These are phyloP conservation scores for Plasmodium gonderi DNA, from an alignment of 169 alveolate species.

Conservation along the genomic window DNA sequence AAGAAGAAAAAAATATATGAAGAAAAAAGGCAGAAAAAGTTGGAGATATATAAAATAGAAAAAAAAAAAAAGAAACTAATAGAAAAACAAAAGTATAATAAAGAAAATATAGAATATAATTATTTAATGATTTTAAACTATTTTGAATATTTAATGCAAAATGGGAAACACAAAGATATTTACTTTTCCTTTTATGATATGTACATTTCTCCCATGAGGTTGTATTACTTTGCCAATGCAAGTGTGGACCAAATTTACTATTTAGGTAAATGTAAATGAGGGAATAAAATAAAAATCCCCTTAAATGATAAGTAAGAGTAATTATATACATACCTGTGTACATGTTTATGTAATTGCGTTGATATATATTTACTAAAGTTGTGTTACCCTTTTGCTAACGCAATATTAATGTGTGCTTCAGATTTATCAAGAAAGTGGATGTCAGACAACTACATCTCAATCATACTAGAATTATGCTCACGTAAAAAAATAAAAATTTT, in stretches of 20 bases:
- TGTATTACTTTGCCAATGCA: conserved; percentile 50
- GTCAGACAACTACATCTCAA: conserved; percentile 63
- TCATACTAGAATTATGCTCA: conserved; percentile 49
- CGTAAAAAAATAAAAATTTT: conserved; percentile 50
- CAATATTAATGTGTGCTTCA: background rate
- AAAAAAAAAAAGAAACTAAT: conserved; percentile 72
- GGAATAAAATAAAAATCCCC: background rate
- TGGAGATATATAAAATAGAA: conserved; percentile 54
- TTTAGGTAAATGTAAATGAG: conserved; percentile 26
- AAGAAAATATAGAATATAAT: conserved; percentile 64
- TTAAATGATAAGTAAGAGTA: background rate
- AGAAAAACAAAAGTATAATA: conserved; percentile 59
- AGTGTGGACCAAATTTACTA: conserved; percentile 62
- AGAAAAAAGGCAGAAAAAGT: conserved; percentile 62
- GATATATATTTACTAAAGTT: background rate
- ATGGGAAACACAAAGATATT: conserved; percentile 33
- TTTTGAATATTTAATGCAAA: conserved; percentile 57
- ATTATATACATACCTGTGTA: background rate
- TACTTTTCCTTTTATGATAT: conserved; percentile 72
- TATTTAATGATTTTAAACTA: conserved; percentile 40
- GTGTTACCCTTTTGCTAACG: background rate
- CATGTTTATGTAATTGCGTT: background rate
- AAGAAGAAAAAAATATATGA: conserved; percentile 71
- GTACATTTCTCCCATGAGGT: conserved; percentile 72
- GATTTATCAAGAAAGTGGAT: conserved; percentile 74